phyloP scores from a whole-genome alignment of 2,329 filamentous ascomycete species.

The Aspergillus sp. region DNA sequence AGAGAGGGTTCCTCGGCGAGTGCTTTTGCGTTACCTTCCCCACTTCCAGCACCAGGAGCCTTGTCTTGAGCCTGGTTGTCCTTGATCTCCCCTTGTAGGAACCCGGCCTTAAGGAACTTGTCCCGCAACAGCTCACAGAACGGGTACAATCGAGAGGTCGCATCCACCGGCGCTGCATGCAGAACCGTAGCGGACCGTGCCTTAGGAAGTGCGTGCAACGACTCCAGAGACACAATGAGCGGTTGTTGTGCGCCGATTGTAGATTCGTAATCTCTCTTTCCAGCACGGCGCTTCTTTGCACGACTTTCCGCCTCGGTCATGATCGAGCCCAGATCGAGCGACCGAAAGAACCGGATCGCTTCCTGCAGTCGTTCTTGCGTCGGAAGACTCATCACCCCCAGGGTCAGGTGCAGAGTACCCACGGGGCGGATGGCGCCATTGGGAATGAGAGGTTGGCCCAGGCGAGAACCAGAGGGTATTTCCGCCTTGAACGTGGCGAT shows the following conservation, averaged over 20 bases:
- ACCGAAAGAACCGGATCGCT: conserved; percentile 46
- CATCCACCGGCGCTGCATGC: conserved; percentile 40
- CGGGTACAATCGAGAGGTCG: conserved; percentile 39
- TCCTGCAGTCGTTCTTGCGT: conserved; percentile 48
- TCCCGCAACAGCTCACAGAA: conserved; percentile 42
- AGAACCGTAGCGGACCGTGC: conserved; percentile 38
- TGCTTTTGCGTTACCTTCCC: neutral
- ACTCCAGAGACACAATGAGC: conserved; percentile 46
- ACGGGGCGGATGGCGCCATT: conserved; percentile 69
- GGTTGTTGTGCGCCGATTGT: conserved; percentile 12
- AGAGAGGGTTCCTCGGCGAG: conserved; percentile 3
- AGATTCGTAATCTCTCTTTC: neutral
- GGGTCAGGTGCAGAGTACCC: conserved; percentile 79
- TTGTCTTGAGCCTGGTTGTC: conserved; percentile 7
- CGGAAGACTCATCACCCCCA: conserved; percentile 78
- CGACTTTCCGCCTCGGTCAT: conserved; percentile 35
- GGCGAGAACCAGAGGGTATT: conserved; percentile 35
- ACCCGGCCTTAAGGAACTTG: conserved; percentile 44
- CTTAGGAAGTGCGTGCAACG: conserved; percentile 37
- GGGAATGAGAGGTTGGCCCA: conserved; percentile 51
- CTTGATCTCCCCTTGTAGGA: conserved; percentile 35
- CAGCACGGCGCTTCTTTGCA: conserved; percentile 4
- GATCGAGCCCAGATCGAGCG: conserved; percentile 44
- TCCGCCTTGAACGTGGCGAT: conserved; percentile 63
- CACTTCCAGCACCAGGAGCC: neutral